Base-by-base conservation (phyloP, 345 rosid genomes). In the Carallia pectinifolia region DNA sequence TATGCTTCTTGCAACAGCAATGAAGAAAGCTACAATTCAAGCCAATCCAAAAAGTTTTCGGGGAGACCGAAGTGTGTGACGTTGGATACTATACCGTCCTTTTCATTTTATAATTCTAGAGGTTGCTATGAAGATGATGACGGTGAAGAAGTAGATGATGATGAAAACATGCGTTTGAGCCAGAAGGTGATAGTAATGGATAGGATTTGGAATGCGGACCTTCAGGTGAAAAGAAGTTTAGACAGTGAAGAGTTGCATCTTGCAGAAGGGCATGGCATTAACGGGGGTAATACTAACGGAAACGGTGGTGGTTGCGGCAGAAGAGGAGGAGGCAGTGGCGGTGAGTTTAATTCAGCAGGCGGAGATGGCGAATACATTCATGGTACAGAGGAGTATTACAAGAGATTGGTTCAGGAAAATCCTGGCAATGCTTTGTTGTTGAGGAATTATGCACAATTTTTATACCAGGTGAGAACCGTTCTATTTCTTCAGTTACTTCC, bases 381-480 rank as follows among this genome's bases (percentile, higher is more conserved):
- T 15, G 82, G 74, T 33, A 65, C 81, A 9, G 89, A 86, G 60
- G 87, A 84, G 78, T 70, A 80, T 44, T 86, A 83, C 56, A 86
- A 74, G 83, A 83, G 62, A 67, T 84, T 85, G 89, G 74, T 87
- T 71, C 74, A 80, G 64, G 83, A 84, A 62, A 82, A 84, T 76
- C 91, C 91, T 6, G 83, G 81, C 58, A 80, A 82, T 78, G 65
- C 91, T 47, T 76, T 87, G 80, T 75, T 85, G 44, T 50, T 85
- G 53, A 62, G 87, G 71, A 89, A 89, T 71, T 85, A 87, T 82
- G 94, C 91, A 54, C 83, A 81, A 27, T 87, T 82, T 70, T 61
- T 85, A 33, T 77, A 81, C 55, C 80, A 89, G 86, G 90, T 83
- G 59, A 75, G 71, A 40, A 61, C 7, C 16, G 19, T 68, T 54